Evolutionary conservation across 768 basidiomycete genomes (phyloP).

Genomic region (Antrodiella citrinella): DNA sequence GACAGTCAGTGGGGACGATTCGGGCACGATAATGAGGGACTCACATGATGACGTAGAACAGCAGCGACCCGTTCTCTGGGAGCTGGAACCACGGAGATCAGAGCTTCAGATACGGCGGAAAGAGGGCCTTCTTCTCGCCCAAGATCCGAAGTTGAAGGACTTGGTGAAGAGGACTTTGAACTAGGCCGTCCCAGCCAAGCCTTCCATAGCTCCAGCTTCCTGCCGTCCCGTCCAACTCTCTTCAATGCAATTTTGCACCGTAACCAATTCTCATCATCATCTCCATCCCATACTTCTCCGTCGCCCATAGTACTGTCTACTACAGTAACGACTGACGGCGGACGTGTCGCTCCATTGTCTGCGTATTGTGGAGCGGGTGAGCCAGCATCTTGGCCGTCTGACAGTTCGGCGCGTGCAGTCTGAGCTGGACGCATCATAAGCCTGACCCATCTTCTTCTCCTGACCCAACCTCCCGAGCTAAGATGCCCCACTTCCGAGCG

Average conservation of each 20-base stretch:
- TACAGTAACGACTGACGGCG: conserved; percentile 19
- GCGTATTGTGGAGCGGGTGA: neutral
- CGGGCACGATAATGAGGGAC: conserved; percentile 27
- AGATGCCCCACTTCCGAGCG: conserved; percentile 49
- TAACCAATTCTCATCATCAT: conserved; percentile 50
- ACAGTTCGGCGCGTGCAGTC: neutral
- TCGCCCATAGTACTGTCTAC: conserved; percentile 22
- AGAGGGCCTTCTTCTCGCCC: no score
- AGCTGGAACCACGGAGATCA: conserved; percentile 26
- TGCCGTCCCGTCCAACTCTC: conserved; percentile 53
- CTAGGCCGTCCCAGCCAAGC: conserved; percentile 44
- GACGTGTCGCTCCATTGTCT: conserved; percentile 12
- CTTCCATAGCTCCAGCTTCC: conserved; percentile 70
- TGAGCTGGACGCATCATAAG: conserved; percentile 68
- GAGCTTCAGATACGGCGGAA: no score
- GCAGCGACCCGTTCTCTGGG: conserved; percentile 34
- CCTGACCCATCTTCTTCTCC: conserved; percentile 75
- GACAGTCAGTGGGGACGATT: neutral
- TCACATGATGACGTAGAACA: conserved; percentile 53
- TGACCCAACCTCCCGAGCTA: conserved; percentile 65
- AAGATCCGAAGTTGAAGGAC: neutral
- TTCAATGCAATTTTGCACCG: conserved; percentile 46
- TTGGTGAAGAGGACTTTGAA: neutral
- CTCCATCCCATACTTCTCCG: conserved; percentile 43
- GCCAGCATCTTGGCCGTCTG: neutral